Evolutionary conservation across 2,329 filamentous ascomycete genomes (phyloP), one percentile per base, ranked within the genome.

Genomic region (Sclerotinia minor): DNA sequence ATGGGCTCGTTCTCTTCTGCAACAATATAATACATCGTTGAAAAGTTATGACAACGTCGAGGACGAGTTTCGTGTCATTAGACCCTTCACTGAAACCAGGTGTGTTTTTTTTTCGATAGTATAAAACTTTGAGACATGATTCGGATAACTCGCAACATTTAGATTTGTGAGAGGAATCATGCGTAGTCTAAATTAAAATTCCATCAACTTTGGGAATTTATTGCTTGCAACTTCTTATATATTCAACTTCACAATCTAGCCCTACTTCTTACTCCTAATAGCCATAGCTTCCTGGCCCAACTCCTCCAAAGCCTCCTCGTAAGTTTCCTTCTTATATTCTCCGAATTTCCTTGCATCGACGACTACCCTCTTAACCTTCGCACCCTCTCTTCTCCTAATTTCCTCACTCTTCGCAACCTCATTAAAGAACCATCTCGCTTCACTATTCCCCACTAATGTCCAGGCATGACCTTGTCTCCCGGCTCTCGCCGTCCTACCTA

Each of bases 401-500:
- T 82, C 83, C 32, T 79, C 76, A 6, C 81, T 81, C 67, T 84
- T 85, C 1, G 87, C 90, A 70, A 98, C 89, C 73, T 91, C 90
- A 69, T 90, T 90, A 85, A 92, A 93, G 79, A 98, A 99, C 94
- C 95, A 97, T 55, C 75, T 72, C 24, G 90, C 86, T 79, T 99
- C 94, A 3, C 85, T 85, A 73, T 93, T 89, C 5, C 89, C 89
- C 60, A 96, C 88, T 17, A 99, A 80, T 0, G 93, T 97, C 92
- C 93, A 97, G 0, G 94, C 92, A 59, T 87, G 84, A 1, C 94
- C 94, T 1, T 80, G 73, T 66, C 87, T 87, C 1, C 91, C 92
- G 0, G 92, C 95, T 77, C 94, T 85, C 0, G 94, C 94, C 0
- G 94, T 97, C 67, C 95, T 88, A 49, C 95, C 94, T 1, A 97